Conservation (phyloP, 768 basidiomycete species). For the Cystoderma amianthinum region DNA sequence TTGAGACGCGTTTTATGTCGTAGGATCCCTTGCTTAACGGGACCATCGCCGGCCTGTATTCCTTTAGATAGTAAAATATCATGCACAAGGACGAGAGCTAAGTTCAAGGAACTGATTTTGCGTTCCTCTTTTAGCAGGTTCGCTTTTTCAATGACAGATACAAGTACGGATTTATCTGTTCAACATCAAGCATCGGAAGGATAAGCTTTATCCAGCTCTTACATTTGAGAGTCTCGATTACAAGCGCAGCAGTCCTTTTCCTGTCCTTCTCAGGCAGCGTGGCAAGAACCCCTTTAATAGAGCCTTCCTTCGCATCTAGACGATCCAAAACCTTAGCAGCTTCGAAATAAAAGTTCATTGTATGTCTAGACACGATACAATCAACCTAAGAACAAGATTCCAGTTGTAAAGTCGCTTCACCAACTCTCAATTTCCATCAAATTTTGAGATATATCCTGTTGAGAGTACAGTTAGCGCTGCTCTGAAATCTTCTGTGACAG, state of each 20-base stretch:
- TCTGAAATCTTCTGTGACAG: neutral
- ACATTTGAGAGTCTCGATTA: constrained; percentile 97
- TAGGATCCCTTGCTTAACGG: constrained; percentile 79
- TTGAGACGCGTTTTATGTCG: constrained; percentile 87
- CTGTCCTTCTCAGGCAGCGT: constrained; percentile 67
- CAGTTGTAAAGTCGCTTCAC: neutral
- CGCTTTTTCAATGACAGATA: constrained; percentile 59
- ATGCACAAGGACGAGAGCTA: constrained; percentile 85
- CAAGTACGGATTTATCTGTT: constrained; percentile 73
- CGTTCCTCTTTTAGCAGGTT: constrained; percentile 71
- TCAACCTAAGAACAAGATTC: constrained; percentile 5
- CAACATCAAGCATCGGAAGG: neutral
- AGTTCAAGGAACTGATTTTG: constrained; percentile 67
- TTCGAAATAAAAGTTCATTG: constrained; percentile 96
- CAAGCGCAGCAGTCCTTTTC: constrained; percentile 76
- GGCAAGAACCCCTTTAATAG: constrained; percentile 78
- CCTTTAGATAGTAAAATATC: constrained; percentile 80
- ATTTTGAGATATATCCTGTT: too few relatives aligned
- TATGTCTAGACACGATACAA: constrained; percentile 22
- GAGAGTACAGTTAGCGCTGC: neutral
- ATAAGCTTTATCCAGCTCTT: constrained; percentile 18
- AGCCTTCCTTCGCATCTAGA: constrained; percentile 85
- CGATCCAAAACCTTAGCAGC: constrained; percentile 79
- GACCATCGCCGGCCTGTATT: constrained; percentile 88
- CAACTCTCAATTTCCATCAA: too few relatives aligned